Evolutionary conservation across 129 eudicot species (phyloP), one percentile per base, ranked within the genome.

Genomic region (Tagetes erecta): DNA sequence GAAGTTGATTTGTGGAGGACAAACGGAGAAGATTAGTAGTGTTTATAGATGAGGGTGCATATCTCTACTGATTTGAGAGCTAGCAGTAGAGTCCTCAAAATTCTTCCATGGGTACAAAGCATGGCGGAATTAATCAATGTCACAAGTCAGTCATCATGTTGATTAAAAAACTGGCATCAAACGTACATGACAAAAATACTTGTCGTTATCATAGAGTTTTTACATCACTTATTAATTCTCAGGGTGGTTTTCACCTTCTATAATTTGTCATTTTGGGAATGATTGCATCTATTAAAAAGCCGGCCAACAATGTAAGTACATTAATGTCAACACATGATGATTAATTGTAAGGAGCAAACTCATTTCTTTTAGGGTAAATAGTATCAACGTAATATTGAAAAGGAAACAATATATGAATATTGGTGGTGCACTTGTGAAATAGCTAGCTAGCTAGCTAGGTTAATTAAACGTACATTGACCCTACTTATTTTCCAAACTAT

Each of bases 41-140:
- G 78, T 78, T 64, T 12, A 71, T 70, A 71, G 12, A 33, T 10
- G 78, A 71, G 78, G 82, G 78, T 64, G 72, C 82, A 78, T 63
- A 78, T 78, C 67, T 64, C 27, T 40, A 9, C 64, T 51, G 78
- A 78, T 78, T 41, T 71, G 73, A 71, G 77, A 42, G 67, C 41
- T 33, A 59, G 71, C 82, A 78, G 71, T 64, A 71, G 49, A 11
- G 76, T 70, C 81, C 71, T 78, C 46, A 0, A 58, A 37, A 49
- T 70, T 62, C 76, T 47, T 77, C 77, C 44, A 34, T 40, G 67
- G 67, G 72, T 64, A 70, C 82, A 70, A 78, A 70, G 70, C 82
- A 70, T 78, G 78, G 67, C 37, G 2, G 50, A 64, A 44, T 6
- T 44, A 20, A 20, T 20, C 27, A 49, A 70, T 51, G 76, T 78